A percentile compares a stretch with the other conserved stretches of the same genome.
These are phyloP conservation scores for Boletus vinaceobasis DNA, from an alignment of 768 basidiomycete species.

Conservation along the genomic window DNA sequence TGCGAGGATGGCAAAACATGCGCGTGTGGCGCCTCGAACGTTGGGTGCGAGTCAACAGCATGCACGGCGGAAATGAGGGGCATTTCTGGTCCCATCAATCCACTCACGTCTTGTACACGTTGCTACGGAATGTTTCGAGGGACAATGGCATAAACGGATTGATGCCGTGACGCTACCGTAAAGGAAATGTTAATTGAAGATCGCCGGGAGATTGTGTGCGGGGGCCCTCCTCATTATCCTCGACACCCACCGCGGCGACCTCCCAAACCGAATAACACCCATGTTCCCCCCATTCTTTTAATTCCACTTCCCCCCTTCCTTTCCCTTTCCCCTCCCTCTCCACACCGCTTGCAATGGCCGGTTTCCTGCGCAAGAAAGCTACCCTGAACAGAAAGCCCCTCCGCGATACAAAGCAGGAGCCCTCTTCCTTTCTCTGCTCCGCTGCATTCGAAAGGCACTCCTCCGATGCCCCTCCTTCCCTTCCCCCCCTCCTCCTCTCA, in stretches of 20 bases:
- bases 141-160: background rate
- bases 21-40: conserved; percentile 12
- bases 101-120: background rate
- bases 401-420: background rate
- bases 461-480: conserved; percentile 24
- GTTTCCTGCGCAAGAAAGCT: conserved; percentile 53
- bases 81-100: no score
- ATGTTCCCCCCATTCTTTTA: conserved; percentile 15
- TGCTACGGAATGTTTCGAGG: conserved; percentile 9
- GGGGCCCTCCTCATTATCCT: background rate
- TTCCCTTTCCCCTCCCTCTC: background rate
- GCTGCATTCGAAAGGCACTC: background rate
- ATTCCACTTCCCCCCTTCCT: background rate
- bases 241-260: background rate
- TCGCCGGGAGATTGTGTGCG: conserved; percentile 14
- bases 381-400: conserved; percentile 20
- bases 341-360: conserved; percentile 40
- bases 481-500: conserved; percentile 43
- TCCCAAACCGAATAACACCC: background rate
- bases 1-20: conserved; percentile 14
- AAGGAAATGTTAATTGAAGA: conserved; percentile 18
- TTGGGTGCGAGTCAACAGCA: conserved; percentile 13
- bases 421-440: background rate
- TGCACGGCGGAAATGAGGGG: no score
- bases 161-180: conserved; percentile 9